These are phyloP conservation scores for Amauroascus verrucosus DNA, from an alignment of 2,329 filamentous ascomycete genomes.

Conservation along the genomic window DNA sequence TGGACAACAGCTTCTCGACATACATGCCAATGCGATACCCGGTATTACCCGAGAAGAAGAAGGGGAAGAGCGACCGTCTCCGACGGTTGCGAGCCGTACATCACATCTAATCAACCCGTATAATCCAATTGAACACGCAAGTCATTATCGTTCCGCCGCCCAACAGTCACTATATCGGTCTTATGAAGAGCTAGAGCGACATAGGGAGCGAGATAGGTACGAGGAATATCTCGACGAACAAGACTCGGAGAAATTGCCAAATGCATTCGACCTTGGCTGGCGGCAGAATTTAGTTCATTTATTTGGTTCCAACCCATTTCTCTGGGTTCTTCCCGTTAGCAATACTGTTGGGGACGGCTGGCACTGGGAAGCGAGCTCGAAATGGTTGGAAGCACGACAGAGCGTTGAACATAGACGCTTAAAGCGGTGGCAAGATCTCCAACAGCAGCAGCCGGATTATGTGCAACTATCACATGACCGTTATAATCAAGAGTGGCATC, in stretches of 20 bases:
- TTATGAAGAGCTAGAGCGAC: slow-evolving; percentile 50
- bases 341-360: slow-evolving; percentile 89
- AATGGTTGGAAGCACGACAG: slow-evolving; percentile 65
- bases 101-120: slow-evolving; percentile 10
- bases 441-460: slow-evolving; percentile 28
- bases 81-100: slow-evolving; percentile 19
- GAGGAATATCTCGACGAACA: slow-evolving; percentile 78
- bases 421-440: slow-evolving; percentile 24
- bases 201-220: slow-evolving; percentile 58
- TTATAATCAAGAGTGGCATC: neutral
- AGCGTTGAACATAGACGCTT: slow-evolving; percentile 38
- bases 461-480: neutral
- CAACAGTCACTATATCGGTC: slow-evolving; percentile 37
- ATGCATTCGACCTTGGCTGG: slow-evolving; percentile 86
- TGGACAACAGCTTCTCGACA: slow-evolving; percentile 66
- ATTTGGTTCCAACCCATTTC: slow-evolving; percentile 59
- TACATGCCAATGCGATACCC: slow-evolving; percentile 70
- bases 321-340: slow-evolving; percentile 72
- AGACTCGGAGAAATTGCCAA: slow-evolving; percentile 77
- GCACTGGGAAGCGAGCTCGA: slow-evolving; percentile 77
- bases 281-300: slow-evolving; percentile 68
- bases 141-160: slow-evolving; percentile 34
- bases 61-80: slow-evolving; percentile 52
- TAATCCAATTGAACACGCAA: slow-evolving; percentile 15
- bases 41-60: slow-evolving; percentile 73